Base-by-base conservation (phyloP, 2,329 filamentous ascomycete genomes). In the Coleophoma crateriformis region DNA sequence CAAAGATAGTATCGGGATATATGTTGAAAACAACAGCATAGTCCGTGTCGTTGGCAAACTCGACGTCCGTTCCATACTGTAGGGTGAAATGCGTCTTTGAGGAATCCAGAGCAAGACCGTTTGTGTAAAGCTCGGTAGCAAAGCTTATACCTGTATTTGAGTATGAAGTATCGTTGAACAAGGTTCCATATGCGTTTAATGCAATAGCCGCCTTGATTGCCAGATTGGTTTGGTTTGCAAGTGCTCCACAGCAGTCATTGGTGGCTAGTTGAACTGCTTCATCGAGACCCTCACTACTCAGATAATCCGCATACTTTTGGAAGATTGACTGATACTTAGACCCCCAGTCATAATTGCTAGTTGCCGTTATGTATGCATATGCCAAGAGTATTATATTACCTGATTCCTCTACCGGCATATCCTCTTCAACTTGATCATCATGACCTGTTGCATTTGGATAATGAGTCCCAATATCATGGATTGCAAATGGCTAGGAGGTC, bases 311-410 rank as follows among this genome's bases (percentile, higher is more conserved):
- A 88, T 88, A 94, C 61, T 90, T 84, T 55, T 82, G 83, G 69
- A 89, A 84, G 32, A 91, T 73, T 2, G 72, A 66, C 68, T 90
- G 92, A 62, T 88, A 88, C 35, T 79, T 72, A 17, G 72, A 68
- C 35, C 94, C 74, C 58, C 79, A 84, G 6, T 60, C 68, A 3
- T 64, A 72, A 57, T 85, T 76, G 12, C 70, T 67, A 0, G 76
- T 70, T 6, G 71, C 68, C 61, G 85, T 81, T 0, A 78, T 78
- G 54, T 87, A 79, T 0, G 88, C 84, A 14, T 94, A 72, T 2
- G 84, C 83, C 85, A 91, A 88, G 62, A 90, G 88, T 48, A 95
- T 75, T 77, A 95, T 89, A 64, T 90, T 86, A 15, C 86, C 87
- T 54, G 85, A 89, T 64, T 90, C 87, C 64, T 90, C 86, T 0